A percentile compares a stretch with the other conserved stretches of the same genome.
phyloP scores from a whole-genome alignment of 768 basidiomycete species.

The Myochromella boudieri region DNA sequence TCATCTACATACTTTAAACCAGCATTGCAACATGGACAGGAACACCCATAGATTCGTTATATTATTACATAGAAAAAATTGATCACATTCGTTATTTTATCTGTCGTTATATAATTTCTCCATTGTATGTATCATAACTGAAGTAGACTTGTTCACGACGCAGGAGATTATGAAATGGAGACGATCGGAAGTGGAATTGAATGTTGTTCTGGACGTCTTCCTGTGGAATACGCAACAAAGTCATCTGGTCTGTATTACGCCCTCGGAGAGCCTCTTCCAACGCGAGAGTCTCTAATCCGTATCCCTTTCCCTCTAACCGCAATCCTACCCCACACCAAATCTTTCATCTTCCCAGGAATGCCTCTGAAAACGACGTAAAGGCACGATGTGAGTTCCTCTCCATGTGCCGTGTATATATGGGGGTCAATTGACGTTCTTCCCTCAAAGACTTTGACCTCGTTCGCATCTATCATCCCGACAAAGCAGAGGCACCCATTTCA shows the following conservation, averaged over 20 bases:
- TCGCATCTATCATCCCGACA: slow-evolving; percentile 77
- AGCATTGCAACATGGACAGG: slow-evolving; percentile 3
- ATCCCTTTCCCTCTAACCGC: slow-evolving; percentile 49
- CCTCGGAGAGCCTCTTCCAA: slow-evolving; percentile 1
- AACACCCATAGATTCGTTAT: slow-evolving; percentile 5
- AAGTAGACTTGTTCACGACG: not conserved
- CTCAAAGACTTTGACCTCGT: slow-evolving; percentile 75
- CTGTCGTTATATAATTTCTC: slow-evolving; percentile 3
- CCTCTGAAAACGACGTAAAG: slow-evolving; percentile 55
- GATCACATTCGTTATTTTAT: slow-evolving; percentile 8
- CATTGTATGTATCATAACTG: too few relatives aligned
- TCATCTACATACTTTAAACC: slow-evolving; percentile 5
- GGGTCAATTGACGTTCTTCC: slow-evolving; percentile 4
- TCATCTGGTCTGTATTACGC: not conserved
- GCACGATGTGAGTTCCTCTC: slow-evolving; percentile 51
- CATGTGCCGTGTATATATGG: not conserved
- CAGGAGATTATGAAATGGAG: not conserved
- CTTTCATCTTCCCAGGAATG: slow-evolving; percentile 56
- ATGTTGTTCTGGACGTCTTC: slow-evolving; percentile 7
- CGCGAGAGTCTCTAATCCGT: slow-evolving; percentile 24
- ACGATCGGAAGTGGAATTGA: not conserved
- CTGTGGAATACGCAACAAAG: slow-evolving; percentile 1
- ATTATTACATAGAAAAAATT: not conserved
- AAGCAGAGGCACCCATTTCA: slow-evolving; percentile 38
- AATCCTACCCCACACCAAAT: slow-evolving; percentile 64